These are phyloP conservation scores for Penicillium alfredii DNA, from an alignment of 495 filamentous ascomycete genomes.

Conservation along the genomic window DNA sequence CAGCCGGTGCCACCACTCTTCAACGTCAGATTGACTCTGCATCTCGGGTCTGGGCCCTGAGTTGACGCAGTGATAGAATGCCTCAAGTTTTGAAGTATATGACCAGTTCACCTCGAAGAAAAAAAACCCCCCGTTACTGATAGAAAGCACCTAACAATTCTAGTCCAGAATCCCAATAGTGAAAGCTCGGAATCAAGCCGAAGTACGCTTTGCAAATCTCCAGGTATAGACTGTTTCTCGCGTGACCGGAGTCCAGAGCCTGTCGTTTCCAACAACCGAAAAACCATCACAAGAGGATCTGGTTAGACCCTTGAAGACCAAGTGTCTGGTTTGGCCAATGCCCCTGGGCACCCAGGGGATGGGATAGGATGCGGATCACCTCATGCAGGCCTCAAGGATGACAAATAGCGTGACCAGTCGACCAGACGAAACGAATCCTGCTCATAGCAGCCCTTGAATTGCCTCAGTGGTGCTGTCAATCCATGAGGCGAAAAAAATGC, in stretches of 20 bases:
- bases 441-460: constrained; percentile 9
- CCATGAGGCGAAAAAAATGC: constrained; percentile 13
- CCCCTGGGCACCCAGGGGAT: background rate
- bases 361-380: constrained; percentile 12
- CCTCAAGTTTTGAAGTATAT: too few relatives aligned
- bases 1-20: constrained; percentile 13
- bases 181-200: too few relatives aligned
- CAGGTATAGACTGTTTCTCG: too few relatives aligned
- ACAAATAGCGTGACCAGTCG: constrained; percentile 14
- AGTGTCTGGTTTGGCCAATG: constrained; percentile 15
- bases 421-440: constrained; percentile 6
- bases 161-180: too few relatives aligned
- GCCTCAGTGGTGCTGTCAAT: too few relatives aligned
- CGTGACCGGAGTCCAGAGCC: constrained; percentile 10
- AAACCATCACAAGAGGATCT: constrained; percentile 3
- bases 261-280: constrained; percentile 19
- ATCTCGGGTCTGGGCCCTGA: constrained; percentile 12
- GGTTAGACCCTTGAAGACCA: constrained; percentile 5
- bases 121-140: too few relatives aligned
- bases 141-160: too few relatives aligned
- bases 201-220: too few relatives aligned
- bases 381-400: too few relatives aligned
- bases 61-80: too few relatives aligned
- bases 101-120: too few relatives aligned
- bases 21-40: constrained; percentile 26